phyloP scores from a whole-genome alignment of 2,329 filamentous ascomycete species.

The Claviceps fusiformis region DNA sequence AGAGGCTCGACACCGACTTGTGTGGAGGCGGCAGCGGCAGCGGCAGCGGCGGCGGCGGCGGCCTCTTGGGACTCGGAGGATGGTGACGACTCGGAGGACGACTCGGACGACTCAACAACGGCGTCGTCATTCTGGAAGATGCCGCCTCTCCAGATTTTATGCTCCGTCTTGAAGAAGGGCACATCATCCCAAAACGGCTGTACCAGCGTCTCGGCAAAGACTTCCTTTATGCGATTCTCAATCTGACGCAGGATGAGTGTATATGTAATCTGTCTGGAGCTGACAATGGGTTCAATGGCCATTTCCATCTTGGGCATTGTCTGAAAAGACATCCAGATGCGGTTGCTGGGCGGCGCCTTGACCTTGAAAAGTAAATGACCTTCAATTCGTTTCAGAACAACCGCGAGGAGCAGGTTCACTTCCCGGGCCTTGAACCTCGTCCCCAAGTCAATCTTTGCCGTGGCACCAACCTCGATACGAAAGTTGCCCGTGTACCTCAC shows the following conservation, averaged over 20 bases:
- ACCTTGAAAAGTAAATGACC: conserved; percentile 76
- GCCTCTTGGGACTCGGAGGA: too few species aligned
- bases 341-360: conserved; percentile 90
- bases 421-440: conserved; percentile 79
- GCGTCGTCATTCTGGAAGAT: conserved; percentile 53
- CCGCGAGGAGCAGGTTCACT: conserved; percentile 77
- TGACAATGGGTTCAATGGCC: conserved; percentile 90
- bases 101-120: conserved; percentile 21
- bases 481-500: conserved; percentile 83
- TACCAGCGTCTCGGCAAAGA: conserved; percentile 83
- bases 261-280: conserved; percentile 89
- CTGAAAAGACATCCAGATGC: conserved; percentile 92
- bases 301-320: conserved; percentile 89
- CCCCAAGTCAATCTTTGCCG: conserved; percentile 81
- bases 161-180: conserved; percentile 72
- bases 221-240: conserved; percentile 87
- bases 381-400: conserved; percentile 70
- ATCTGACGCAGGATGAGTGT: conserved; percentile 84
- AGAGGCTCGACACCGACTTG: conserved; percentile 36
- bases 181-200: conserved; percentile 93
- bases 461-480: conserved; percentile 80
- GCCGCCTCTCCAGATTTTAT: conserved; percentile 70
- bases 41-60: too few species aligned
- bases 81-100: not conserved
- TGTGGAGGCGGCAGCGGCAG: conserved; percentile 12